phyloP scores from a whole-genome alignment of 306 rosid species.

The Castanea crenata region DNA sequence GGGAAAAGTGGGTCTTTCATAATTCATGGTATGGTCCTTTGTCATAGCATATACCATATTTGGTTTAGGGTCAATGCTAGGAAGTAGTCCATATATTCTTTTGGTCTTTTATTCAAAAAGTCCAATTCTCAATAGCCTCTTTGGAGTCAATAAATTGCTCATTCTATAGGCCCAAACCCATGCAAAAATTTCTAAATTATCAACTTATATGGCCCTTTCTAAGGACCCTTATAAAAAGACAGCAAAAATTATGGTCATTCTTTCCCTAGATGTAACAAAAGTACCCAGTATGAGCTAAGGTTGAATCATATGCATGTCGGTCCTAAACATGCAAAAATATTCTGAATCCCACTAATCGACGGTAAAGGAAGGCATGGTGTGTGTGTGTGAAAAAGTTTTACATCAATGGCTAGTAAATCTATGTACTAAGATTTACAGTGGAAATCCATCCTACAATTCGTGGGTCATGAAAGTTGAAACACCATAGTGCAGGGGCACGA shows the following conservation, averaged over 20 bases:
- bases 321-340: conserved; percentile 3
- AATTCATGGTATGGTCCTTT: too few relatives aligned
- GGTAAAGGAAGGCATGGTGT: neutral
- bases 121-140: neutral
- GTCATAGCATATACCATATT: too few relatives aligned
- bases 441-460: conserved; percentile 14
- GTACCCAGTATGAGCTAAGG: neutral
- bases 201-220: neutral
- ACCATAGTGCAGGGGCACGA: neutral
- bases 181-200: neutral
- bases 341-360: conserved; percentile 30
- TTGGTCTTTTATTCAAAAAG: neutral
- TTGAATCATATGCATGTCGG: neutral
- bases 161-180: neutral
- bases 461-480: too few relatives aligned
- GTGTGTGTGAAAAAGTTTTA: conserved; percentile 9
- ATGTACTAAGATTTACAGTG: conserved; percentile 21
- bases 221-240: too few relatives aligned
- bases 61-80: too few relatives aligned
- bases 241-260: too few relatives aligned
- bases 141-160: too few relatives aligned
- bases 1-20: neutral
- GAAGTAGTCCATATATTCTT: too few relatives aligned
- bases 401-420: conserved; percentile 30
- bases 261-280: conserved; percentile 8